Evolutionary conservation across 2,329 filamentous ascomycete species (phyloP).

Genomic region (Onygenales sp.): DNA sequence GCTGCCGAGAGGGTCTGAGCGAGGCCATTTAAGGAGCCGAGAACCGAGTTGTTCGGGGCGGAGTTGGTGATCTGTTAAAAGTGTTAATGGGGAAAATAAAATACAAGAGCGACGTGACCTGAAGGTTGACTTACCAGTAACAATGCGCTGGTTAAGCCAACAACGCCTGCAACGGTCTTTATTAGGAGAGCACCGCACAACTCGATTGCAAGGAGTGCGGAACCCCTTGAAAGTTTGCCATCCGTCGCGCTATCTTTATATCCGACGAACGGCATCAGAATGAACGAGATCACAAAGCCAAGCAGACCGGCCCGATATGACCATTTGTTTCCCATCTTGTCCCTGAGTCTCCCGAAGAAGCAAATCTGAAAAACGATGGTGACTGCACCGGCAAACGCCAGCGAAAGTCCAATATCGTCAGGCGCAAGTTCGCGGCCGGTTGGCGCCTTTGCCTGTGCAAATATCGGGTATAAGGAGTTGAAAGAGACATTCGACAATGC

Average conservation of each 20-base stretch:
- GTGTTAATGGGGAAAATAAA: neutral
- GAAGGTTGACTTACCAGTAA: conserved; percentile 54
- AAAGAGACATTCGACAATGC: conserved; percentile 90
- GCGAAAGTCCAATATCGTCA: conserved; percentile 70
- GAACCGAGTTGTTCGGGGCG: conserved; percentile 70
- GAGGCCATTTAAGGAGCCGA: conserved; percentile 85
- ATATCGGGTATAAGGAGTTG: conserved; percentile 92
- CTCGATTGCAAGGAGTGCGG: conserved; percentile 66
- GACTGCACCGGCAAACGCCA: conserved; percentile 73
- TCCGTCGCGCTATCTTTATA: conserved; percentile 55
- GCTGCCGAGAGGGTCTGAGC: conserved; percentile 90
- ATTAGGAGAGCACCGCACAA: conserved; percentile 71
- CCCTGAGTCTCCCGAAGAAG: conserved; percentile 68
- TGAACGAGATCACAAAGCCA: conserved; percentile 71
- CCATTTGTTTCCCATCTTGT: conserved; percentile 72
- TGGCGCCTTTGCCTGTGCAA: conserved; percentile 65
- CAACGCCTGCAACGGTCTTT: conserved; percentile 84
- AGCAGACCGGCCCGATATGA: conserved; percentile 72
- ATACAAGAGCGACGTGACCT: neutral
- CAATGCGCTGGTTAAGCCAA: conserved; percentile 80
- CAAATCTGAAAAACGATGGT: conserved; percentile 88
- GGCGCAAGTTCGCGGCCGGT: conserved; percentile 68
- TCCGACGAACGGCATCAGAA: conserved; percentile 82
- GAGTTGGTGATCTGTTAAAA: conserved; percentile 77
- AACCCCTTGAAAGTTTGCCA: conserved; percentile 50